These are phyloP conservation scores for Neocallimastix lanati DNA, from an alignment of 192 early-diverging fungal species.

Conservation along the genomic window DNA sequence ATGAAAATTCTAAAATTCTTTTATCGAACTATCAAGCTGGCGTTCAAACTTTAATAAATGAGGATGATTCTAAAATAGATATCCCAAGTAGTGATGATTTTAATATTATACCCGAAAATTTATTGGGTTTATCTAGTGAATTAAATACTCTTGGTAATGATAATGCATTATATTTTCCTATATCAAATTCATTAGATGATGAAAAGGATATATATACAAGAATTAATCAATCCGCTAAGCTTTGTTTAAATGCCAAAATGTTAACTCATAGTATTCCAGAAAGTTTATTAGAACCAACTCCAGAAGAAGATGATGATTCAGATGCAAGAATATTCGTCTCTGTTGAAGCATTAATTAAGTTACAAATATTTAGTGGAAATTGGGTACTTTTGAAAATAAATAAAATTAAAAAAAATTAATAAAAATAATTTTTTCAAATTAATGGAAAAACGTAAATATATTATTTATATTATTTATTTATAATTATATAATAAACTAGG, in stretches of 20 bases:
- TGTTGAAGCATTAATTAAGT: slow-evolving; percentile 19
- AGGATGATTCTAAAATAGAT: not conserved
- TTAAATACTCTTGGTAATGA: not conserved
- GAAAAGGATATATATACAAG: not conserved
- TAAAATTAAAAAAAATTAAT: no score
- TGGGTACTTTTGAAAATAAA: slow-evolving; percentile 21
- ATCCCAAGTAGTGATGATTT: not conserved
- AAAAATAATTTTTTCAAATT: no score
- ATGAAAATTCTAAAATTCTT: slow-evolving; percentile 27
- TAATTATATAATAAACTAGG: no score
- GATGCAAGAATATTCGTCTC: slow-evolving; percentile 28
- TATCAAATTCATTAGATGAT: not conserved
- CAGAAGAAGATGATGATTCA: slow-evolving; percentile 22
- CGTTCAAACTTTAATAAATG: not conserved
- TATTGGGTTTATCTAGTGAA: not conserved
- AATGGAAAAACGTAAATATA: no score
- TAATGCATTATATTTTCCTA: not conserved
- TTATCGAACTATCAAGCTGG: slow-evolving; percentile 17
- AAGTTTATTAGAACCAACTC: slow-evolving; percentile 12
- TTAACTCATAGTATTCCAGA: not conserved
- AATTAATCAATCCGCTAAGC: not conserved
- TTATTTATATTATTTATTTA: no score
- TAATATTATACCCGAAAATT: not conserved
- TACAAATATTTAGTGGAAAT: slow-evolving; percentile 38
- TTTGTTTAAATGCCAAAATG: not conserved